Evolutionary conservation across 108 stramenopile genomes (phyloP), one percentile per base, ranked within the genome.

Genomic region (Discostella pseudostelligera): DNA sequence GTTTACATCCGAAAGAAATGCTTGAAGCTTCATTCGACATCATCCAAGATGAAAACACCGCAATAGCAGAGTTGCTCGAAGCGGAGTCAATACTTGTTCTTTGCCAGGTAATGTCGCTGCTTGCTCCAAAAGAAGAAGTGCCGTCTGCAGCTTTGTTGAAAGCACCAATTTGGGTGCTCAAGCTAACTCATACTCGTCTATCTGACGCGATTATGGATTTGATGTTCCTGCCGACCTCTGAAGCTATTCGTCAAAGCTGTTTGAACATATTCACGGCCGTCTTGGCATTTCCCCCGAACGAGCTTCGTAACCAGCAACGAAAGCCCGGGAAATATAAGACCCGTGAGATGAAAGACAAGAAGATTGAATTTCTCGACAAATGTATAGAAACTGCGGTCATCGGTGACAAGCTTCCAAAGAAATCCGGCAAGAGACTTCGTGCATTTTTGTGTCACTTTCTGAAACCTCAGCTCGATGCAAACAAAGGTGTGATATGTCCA

Each of bases 11-110:
- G 2, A 76, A 74, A 62, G 88, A 87, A 67, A 65, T 55, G 12
- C 62, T 89, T 26, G 88, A 93, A 72, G 92, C 92, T 19, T 85
- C 88, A 5, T 93, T 89, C 64, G 92, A 93, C 53, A 89, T 93
- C 21, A 65, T 84, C 9, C 78, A 83, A 40, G 88, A 93, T 21
- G 75, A 83, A 36, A 65, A 51, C 39, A 54, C 61, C 0, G 57
- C 82, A 2, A 70, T 74, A 56, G 42, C 73, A 4, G 70, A 76
- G 39, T 57, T 74, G 22, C 45, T 89, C 20, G 79, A 87, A 54
- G 81, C 92, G 14, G 92, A 93, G 65, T 51, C 79, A 20, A 56
- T 93, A 4, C 40, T 87, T 1, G 73, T 85, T 28, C 64, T 84
- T 29, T 85, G 74, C 54, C 79, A 84, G 74, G 76, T 76, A 24